Base-by-base conservation (phyloP, 208 protist species). In the Crithidia thermophila region DNA sequence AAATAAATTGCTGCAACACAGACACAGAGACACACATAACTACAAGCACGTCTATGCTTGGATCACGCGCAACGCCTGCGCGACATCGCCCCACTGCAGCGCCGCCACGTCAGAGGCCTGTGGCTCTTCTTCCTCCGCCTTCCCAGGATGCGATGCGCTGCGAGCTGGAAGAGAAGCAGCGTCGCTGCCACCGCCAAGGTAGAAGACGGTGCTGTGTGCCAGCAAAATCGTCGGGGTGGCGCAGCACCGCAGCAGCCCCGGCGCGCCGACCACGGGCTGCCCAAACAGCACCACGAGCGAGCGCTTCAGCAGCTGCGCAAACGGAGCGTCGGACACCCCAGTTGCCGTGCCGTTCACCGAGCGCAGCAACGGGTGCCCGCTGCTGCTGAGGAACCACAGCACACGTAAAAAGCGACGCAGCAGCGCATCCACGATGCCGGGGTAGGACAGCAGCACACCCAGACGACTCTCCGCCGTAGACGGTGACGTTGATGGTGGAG, bases 191-290 rank as follows among this genome's bases (percentile, higher is more conserved):
- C 33, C 72, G 18, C 69, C 66, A 0, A 88, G 47, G 65, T 90
- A 93, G 47, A 86, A 86, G n/a, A 93, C 36, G 6, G 69, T 50
- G 59, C 88, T 72, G 21, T 74, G 76, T 20, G 81, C 87, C 23
- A 93, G 60, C 8, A 76, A 66, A 36, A 82, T 64, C 28, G 82
- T 87, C 10, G 40, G 34, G 14, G 55, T 39, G 9, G 60, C 66
- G 58, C 87, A 93, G 27, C 77, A 70, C 43, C 52, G 45, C 56
- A 93, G 57, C n/a, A 93, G 83, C 25, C 87, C 86, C 6, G 42
- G 57, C 16, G 75, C 33, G 3, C 67, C 70, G 47, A 30, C 20
- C 37, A n/a, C 10, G 36, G 16, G 2, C 21, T 13, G 46, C 8
- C 65, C 64, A 34, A 73, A 67, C 33, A 66, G 42, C 45, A 65